phyloP scores from a whole-genome alignment of 106 monocot genomes.

The Dioscorea dumetorum region DNA sequence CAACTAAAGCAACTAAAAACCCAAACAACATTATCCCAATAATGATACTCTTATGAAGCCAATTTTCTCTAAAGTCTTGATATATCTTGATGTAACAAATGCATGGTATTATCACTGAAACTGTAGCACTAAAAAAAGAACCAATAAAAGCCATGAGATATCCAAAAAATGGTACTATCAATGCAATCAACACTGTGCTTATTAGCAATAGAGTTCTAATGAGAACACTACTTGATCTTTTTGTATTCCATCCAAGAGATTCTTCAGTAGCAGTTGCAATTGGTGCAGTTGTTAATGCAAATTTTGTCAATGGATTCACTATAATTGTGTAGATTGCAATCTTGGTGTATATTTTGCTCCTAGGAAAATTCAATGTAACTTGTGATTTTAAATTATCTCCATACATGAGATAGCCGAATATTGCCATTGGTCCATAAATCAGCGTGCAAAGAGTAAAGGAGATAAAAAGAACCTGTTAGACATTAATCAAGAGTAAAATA shows the following conservation, averaged over 20 bases:
- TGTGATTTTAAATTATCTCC: constrained; percentile 25
- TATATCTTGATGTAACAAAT: constrained; percentile 32
- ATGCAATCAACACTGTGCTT: constrained; percentile 25
- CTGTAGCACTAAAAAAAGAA: constrained; percentile 33
- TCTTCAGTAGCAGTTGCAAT: constrained; percentile 27
- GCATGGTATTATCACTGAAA: constrained; percentile 40
- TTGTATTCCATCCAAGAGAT: constrained; percentile 1
- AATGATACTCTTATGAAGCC: too few relatives aligned
- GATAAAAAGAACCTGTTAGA: constrained; percentile 44
- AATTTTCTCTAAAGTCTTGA: background rate
- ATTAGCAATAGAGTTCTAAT: constrained; percentile 30
- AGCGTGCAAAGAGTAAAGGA: constrained; percentile 31
- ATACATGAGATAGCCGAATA: constrained; percentile 38
- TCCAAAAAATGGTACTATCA: constrained; percentile 43
- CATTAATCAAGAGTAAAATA: background rate
- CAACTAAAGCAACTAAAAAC: too few relatives aligned
- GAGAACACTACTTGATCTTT: constrained; percentile 2
- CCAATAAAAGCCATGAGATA: constrained; percentile 45
- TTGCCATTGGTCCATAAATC: constrained; percentile 32
- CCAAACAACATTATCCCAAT: too few relatives aligned
- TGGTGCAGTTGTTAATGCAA: constrained; percentile 18
- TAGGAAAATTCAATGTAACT: constrained; percentile 28
- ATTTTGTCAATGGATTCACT: constrained; percentile 33
- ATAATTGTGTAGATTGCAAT: constrained; percentile 25
- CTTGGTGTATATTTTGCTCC: constrained; percentile 6